Conservation (phyloP, 306 rosid genomes). For the Citrullus mucosospermus region DNA sequence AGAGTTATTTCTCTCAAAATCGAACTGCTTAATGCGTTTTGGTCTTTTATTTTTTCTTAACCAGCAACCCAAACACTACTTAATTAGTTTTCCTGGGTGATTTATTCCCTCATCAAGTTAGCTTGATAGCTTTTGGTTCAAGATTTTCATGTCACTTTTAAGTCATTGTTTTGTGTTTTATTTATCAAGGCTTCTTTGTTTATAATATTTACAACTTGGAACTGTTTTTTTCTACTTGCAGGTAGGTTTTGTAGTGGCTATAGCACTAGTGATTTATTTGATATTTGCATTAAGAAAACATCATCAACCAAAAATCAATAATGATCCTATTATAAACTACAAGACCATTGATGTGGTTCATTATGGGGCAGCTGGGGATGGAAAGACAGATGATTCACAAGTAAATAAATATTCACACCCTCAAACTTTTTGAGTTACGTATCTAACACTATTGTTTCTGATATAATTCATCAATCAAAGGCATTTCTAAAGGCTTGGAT, state of each 20-base stretch:
- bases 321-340: background rate
- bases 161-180: background rate
- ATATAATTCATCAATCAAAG: background rate
- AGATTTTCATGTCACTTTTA: background rate
- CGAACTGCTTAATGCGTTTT: background rate
- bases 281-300: background rate
- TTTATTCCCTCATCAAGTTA: background rate
- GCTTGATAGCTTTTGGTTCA: background rate
- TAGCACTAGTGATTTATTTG: background rate
- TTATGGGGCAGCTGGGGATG: slow-evolving; percentile 10
- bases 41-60: too few relatives aligned
- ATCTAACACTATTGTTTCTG: background rate
- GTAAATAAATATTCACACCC: slow-evolving; percentile 4
- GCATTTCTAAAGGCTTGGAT: slow-evolving; percentile 5
- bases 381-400: slow-evolving; percentile 6
- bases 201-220: background rate
- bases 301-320: background rate
- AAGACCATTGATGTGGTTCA: background rate
- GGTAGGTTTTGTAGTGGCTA: background rate
- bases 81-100: too few relatives aligned
- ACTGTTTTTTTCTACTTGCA: background rate
- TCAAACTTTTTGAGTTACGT: background rate
- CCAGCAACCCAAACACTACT: too few relatives aligned
- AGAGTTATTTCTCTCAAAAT: background rate
- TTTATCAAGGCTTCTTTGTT: background rate